Evolutionary conservation across 176 grass and related monocot genomes (phyloP).

Genomic region (Raddia guianensis): DNA sequence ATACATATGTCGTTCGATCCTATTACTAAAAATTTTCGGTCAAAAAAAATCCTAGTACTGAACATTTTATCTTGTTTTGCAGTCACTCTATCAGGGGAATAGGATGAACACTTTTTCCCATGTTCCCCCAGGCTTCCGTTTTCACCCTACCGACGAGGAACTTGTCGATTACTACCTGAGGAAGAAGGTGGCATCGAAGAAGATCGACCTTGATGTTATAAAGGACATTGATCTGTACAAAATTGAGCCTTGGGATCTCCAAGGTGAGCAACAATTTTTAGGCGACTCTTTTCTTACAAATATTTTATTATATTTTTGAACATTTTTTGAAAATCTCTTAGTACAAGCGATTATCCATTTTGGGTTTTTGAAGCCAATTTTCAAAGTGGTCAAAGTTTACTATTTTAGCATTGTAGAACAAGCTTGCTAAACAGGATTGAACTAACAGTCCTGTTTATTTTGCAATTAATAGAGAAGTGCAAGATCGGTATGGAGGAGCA

Average conservation of each 20-base stretch:
- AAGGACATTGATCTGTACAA: conserved; percentile 93
- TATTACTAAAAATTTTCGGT: too few species aligned
- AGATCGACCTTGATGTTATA: conserved; percentile 92
- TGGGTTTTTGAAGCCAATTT: too few species aligned
- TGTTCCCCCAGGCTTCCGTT: conserved; percentile 91
- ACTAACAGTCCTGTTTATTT: background rate
- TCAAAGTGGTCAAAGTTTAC: too few species aligned
- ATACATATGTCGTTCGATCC: background rate
- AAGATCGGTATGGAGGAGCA: conserved; percentile 93
- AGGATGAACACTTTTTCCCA: conserved; percentile 77
- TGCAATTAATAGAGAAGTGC: conserved; percentile 57
- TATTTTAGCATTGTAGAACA: too few species aligned
- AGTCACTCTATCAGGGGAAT: background rate
- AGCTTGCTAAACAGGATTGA: background rate
- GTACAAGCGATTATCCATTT: too few species aligned
- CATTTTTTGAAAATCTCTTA: too few species aligned
- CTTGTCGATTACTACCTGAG: conserved; percentile 97
- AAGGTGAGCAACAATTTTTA: conserved; percentile 47
- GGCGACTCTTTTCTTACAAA: too few species aligned
- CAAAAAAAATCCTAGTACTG: background rate
- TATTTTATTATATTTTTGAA: too few species aligned
- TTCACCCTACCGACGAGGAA: conserved; percentile 95
- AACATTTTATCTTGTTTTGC: background rate
- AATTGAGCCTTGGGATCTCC: conserved; percentile 97
- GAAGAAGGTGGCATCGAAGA: conserved; percentile 87